Base-by-base conservation (phyloP, 2,329 filamentous ascomycete genomes). In the Curvularia spicifera region DNA sequence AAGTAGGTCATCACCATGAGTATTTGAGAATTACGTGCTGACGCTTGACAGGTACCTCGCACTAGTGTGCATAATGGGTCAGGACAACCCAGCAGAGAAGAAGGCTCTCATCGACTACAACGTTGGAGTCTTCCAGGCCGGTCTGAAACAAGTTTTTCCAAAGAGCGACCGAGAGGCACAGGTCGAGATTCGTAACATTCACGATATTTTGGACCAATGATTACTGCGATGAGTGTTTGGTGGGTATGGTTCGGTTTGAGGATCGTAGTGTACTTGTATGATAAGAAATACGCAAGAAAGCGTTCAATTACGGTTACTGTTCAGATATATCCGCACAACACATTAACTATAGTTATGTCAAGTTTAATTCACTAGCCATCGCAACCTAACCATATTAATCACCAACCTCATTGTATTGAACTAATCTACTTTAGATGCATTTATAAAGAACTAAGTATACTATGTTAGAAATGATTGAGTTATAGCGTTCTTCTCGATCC, bases 21-120 rank as follows among this genome's bases (percentile, higher is more conserved):
- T 35, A 12, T 26, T 5, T n/a, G 5, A 46, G 9, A 26, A 2
- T 8, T 29, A 39, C 18, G 20, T 43, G 22, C 59, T 69, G 18
- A 65, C 40, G 37, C 18, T 51, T n/a, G 6, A 26, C 40, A 88
- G 86, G 61, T 93, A 93, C 73, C 82, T 95, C 45, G 91, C 91
- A 0, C 82, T 96, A 13, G 91, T 96, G 33, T 92, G 91, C 59
- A 89, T 96, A 62, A 93, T 94, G 90, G 90, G 89, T 74, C 90
- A 94, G 61, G 84, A 85, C 72, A 91, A 91, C 53, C 90, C 89
- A 28, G 91, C 91, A 67, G 89, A 93, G 72, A 91, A 91, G 80
- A 91, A 94, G 81, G 89, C 90, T 4, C 80, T 93, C 61, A 90
- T 96, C 61, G 92, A 93, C 68, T 92, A 94, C 85, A 95, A 96